Percentiles rank a stretch among this genome's conserved stretches.
phyloP scores from a whole-genome alignment of 495 filamentous ascomycete genomes.

The Xylaria venustula region DNA sequence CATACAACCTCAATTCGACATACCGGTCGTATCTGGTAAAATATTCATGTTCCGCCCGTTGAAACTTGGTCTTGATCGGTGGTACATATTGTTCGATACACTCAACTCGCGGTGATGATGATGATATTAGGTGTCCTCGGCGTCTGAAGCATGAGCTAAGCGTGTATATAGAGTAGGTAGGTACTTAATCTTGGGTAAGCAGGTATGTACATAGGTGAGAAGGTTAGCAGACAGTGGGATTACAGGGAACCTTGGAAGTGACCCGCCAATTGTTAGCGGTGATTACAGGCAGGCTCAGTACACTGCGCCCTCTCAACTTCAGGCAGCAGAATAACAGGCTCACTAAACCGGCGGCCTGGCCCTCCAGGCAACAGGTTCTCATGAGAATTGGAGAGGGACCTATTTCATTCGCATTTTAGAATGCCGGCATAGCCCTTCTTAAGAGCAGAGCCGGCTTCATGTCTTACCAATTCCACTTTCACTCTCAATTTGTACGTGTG shows the following conservation, averaged over 20 bases:
- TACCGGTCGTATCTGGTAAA: conserved; percentile 8
- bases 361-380: conserved; percentile 2
- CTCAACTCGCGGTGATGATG: conserved; percentile 12
- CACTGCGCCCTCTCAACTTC: background rate
- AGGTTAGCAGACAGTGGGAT: too few species aligned
- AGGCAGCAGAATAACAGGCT: conserved; percentile 34
- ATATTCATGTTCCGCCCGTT: background rate
- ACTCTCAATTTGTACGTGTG: too few species aligned
- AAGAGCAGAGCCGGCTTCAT: too few species aligned
- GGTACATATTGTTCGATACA: background rate
- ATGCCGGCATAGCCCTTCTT: too few species aligned
- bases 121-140: background rate
- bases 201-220: too few species aligned
- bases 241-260: too few species aligned
- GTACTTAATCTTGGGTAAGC: too few species aligned
- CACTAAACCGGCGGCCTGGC: conserved; percentile 5
- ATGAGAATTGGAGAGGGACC: background rate
- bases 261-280: too few species aligned
- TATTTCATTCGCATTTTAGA: background rate
- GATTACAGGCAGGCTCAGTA: too few species aligned
- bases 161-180: too few species aligned
- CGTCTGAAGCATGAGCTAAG: background rate
- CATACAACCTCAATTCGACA: conserved; percentile 19
- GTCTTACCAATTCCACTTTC: too few species aligned
- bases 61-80: background rate